Base-by-base conservation (phyloP, 371 early-diverging fungal genomes). In the Mucor ambiguus region DNA sequence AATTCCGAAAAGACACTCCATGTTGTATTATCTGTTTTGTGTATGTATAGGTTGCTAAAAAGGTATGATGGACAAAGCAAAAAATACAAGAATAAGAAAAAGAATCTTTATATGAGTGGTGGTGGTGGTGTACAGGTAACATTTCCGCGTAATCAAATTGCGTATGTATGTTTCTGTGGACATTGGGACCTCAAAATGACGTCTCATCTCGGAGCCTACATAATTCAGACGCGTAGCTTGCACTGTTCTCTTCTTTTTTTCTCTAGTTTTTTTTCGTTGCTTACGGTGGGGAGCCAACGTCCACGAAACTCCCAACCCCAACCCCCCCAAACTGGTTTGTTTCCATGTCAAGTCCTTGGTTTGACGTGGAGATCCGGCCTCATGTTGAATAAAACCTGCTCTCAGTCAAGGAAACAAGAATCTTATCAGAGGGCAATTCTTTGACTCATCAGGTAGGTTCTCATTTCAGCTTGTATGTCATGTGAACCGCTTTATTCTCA, bases 1-100 rank as follows among this genome's bases (percentile, higher is more conserved):
- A 66, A 98, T 91, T 66, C 96, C 98, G 71, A 98, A 88, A 56
- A 96, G 90, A 35, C 90, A 92, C 73, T 98, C 95, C 95, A 95
- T 95, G 35, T 78, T 64, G 44, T 57, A 11, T 37, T 26, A 49
- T 48, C 24, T 63, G 20, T 44, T 28, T 16, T n/a, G 24, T 37
- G 22, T 49, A 14, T 24, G 11, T 24, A 22, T 46, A 33, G 33
- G 46, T 46, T 20, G 46, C 6, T 20, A 46, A 49, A 49, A 49
- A 44, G 44, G 44, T 44, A 44, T 44, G 20, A 44, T 44, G 20
- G 18, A 44, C 9, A 44, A 44, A 20, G 20, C n/a, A 44, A n/a
- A n/a, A 43, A 33, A 33, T 33, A 33, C 10, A 33, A 33, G n/a
- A n/a, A n/a, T n/a, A n/a, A n/a, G 5, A 37, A 37, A 37, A 33